Conservation (phyloP, 2,329 filamentous ascomycete genomes). For the Pseudovirgaria hyperparasitica region DNA sequence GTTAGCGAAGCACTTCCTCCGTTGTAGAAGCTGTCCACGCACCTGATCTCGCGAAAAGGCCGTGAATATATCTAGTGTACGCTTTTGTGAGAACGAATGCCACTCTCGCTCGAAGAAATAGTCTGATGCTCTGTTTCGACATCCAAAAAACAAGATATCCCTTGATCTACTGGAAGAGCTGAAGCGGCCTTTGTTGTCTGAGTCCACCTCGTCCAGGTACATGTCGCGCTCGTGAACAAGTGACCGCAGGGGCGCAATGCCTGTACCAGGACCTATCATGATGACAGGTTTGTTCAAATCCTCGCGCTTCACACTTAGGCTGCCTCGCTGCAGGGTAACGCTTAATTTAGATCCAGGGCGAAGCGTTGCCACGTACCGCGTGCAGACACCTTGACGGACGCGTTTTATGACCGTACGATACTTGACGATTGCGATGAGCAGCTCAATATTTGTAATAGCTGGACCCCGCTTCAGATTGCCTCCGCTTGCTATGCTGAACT, state of each 20-base stretch:
- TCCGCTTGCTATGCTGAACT: conserved; percentile 77
- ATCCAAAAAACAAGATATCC: conserved; percentile 67
- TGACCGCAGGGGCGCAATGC: conserved; percentile 71
- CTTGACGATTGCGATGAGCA: conserved; percentile 79
- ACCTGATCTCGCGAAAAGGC: conserved; percentile 61
- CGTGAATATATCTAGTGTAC: conserved; percentile 41
- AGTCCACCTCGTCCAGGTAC: conserved; percentile 20
- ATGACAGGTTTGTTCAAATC: conserved; percentile 49
- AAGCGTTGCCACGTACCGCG: conserved; percentile 66
- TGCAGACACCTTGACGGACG: conserved; percentile 77
- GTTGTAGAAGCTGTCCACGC: conserved; percentile 3
- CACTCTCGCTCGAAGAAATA: conserved; percentile 77
- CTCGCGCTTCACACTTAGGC: conserved; percentile 25
- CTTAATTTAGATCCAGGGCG: conserved; percentile 43
- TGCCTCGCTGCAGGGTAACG: conserved; percentile 44
- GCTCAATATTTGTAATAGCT: conserved; percentile 44
- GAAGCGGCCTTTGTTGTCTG: conserved; percentile 7
- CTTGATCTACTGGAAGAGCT: conserved; percentile 2
- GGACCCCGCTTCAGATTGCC: not conserved
- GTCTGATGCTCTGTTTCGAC: conserved; percentile 60
- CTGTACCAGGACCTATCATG: conserved; percentile 74
- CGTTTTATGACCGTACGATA: conserved; percentile 81
- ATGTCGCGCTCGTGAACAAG: conserved; percentile 59
- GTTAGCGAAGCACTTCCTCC: conserved; percentile 1
- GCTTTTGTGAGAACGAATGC: conserved; percentile 31